Conservation (phyloP, 73 alveolate genomes). For the Uronychia setigera region DNA sequence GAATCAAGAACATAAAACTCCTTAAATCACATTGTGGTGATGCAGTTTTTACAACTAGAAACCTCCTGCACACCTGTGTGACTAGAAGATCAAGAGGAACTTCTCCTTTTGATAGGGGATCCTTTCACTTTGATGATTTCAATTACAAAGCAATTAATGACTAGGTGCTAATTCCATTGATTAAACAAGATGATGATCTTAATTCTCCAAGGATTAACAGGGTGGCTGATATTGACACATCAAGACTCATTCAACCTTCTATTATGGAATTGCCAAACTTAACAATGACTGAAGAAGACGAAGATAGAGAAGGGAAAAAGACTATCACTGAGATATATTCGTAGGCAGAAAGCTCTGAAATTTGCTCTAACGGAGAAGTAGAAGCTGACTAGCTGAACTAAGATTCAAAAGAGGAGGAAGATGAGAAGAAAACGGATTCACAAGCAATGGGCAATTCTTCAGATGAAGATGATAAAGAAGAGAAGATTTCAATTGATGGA, state of each 20-base stretch:
- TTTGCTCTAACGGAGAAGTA: neutral
- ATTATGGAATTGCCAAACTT: too few species aligned
- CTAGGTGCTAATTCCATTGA: constrained; percentile 14
- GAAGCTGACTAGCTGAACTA: neutral
- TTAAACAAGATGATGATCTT: too few species aligned
- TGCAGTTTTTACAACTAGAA: constrained; percentile 23
- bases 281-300: too few species aligned
- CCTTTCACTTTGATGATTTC: constrained; percentile 35
- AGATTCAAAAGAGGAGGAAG: neutral
- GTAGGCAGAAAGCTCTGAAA: too few species aligned
- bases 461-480: neutral
- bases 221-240: too few species aligned
- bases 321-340: too few species aligned
- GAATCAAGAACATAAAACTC: constrained; percentile 45
- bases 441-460: neutral
- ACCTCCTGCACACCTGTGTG: constrained; percentile 7
- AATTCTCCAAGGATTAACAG: too few species aligned
- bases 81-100: neutral
- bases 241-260: too few species aligned
- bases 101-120: constrained; percentile 7
- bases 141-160: constrained; percentile 26
- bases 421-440: neutral
- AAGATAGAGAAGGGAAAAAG: too few species aligned
- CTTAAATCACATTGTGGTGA: constrained; percentile 12
- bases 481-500: neutral